Conservation (phyloP, 176 grass and related monocot species). For the Eragrostis curvula region DNA sequence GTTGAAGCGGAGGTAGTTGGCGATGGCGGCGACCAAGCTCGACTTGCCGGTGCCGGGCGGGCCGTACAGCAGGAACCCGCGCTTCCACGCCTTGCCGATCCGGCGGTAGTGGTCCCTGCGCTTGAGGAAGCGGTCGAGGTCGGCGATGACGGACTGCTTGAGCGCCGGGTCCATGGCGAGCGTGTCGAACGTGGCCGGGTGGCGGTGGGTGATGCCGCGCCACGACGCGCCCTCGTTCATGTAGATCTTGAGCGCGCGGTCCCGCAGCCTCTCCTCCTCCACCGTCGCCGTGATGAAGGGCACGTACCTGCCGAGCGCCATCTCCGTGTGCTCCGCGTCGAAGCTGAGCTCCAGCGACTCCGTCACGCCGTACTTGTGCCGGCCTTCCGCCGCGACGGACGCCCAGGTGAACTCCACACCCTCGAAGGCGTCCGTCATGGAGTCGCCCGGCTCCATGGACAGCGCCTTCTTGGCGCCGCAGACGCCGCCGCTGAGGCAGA, state of each 20-base stretch:
- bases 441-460: not conserved
- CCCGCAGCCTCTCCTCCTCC: not conserved
- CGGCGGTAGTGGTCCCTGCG: not conserved
- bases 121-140: not conserved
- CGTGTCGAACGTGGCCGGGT: conserved; percentile 2
- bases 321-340: not conserved
- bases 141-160: not conserved
- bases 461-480: not conserved
- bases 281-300: not conserved
- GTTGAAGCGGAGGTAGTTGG: conserved; percentile 9
- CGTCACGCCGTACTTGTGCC: not conserved
- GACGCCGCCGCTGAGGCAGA: conserved; percentile 7
- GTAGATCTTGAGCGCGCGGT: not conserved
- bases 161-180: conserved; percentile 5
- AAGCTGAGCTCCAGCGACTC: not conserved
- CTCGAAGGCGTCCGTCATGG: not conserved
- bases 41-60: not conserved
- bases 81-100: conserved; percentile 8
- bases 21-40: not conserved
- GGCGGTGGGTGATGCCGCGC: not conserved
- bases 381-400: not conserved
- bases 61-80: not conserved
- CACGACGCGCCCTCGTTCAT: not conserved
- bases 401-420: not conserved
- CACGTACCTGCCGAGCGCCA: not conserved